Evolutionary conservation across 805 yeast genomes (phyloP).

Genomic region (Nakazawaea sp.): DNA sequence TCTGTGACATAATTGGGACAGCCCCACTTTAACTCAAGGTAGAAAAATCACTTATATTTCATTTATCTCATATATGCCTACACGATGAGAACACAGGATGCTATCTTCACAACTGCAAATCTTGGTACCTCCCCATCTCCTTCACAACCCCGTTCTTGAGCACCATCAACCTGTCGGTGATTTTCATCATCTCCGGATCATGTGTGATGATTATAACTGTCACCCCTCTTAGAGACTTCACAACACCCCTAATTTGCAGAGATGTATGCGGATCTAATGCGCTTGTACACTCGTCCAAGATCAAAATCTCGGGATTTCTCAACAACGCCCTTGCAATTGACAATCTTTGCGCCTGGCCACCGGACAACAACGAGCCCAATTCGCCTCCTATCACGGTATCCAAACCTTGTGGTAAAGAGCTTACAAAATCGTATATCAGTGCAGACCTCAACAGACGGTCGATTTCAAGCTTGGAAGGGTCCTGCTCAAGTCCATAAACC

Average conservation of each 20-base stretch:
- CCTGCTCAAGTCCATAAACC: slow-evolving; percentile 43
- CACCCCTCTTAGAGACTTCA: slow-evolving; percentile 25
- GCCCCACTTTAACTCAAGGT: no score
- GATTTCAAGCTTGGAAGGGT: slow-evolving; percentile 23
- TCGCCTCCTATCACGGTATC: slow-evolving; percentile 51
- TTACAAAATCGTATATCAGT: slow-evolving; percentile 48
- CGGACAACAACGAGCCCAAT: slow-evolving; percentile 50
- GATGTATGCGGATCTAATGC: slow-evolving; percentile 70
- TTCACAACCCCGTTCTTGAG: slow-evolving; percentile 40
- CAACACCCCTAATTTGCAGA: slow-evolving; percentile 38
- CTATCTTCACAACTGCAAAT: no score
- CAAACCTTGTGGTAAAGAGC: slow-evolving; percentile 48
- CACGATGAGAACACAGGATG: no score
- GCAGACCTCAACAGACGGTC: slow-evolving; percentile 33
- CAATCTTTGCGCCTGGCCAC: slow-evolving; percentile 86
- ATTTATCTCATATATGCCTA: no score
- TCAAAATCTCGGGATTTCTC: slow-evolving; percentile 53
- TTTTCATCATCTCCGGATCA: slow-evolving; percentile 54
- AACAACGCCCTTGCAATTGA: slow-evolving; percentile 79
- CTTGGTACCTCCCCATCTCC: slow-evolving; percentile 34
- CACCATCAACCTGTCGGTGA: slow-evolving; percentile 44
- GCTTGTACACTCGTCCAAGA: slow-evolving; percentile 88
- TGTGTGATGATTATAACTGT: slow-evolving; percentile 70
- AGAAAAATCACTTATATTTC: no score
- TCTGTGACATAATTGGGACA: no score